phyloP scores from a whole-genome alignment of 768 basidiomycete genomes.

The Cystofilobasidium macerans region DNA sequence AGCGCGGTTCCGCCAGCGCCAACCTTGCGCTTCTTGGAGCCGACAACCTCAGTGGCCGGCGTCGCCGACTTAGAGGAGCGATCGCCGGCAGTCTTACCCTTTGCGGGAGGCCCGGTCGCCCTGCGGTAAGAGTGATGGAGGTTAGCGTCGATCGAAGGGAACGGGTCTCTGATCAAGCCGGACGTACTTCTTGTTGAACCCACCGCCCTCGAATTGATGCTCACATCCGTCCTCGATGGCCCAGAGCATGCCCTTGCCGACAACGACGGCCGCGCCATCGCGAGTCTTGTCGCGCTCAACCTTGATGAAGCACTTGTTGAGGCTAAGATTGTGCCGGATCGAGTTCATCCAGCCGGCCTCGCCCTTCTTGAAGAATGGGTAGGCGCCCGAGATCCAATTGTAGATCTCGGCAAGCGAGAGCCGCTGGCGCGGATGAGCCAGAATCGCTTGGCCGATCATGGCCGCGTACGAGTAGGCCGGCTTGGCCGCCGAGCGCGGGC shows the following conservation, averaged over 20 bases:
- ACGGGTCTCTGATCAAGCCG: too few species aligned
- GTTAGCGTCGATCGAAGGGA: not conserved
- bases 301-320: constrained; percentile 33
- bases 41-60: not conserved
- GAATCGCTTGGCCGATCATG: constrained; percentile 85
- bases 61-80: not conserved
- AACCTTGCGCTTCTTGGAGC: constrained; percentile 1
- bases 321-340: constrained; percentile 39
- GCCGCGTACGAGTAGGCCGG: constrained; percentile 89
- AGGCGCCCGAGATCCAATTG: constrained; percentile 85
- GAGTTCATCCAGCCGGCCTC: constrained; percentile 70
- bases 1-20: not conserved
- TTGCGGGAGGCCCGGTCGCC: not conserved
- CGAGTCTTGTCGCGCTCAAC: constrained; percentile 29
- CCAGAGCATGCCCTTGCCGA: constrained; percentile 72
- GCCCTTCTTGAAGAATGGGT: constrained; percentile 82
- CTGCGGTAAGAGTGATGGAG: too few species aligned
- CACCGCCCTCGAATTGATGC: constrained; percentile 69
- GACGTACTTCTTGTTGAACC: constrained; percentile 40
- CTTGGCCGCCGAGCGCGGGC: constrained; percentile 67
- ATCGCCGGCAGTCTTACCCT: not conserved
- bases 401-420: constrained; percentile 93
- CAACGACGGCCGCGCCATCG: constrained; percentile 45
- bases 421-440: constrained; percentile 69
- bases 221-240: constrained; percentile 72